These are phyloP conservation scores for Carex arenaria DNA, from an alignment of 202 grass and related monocot genomes.

Conservation along the genomic window DNA sequence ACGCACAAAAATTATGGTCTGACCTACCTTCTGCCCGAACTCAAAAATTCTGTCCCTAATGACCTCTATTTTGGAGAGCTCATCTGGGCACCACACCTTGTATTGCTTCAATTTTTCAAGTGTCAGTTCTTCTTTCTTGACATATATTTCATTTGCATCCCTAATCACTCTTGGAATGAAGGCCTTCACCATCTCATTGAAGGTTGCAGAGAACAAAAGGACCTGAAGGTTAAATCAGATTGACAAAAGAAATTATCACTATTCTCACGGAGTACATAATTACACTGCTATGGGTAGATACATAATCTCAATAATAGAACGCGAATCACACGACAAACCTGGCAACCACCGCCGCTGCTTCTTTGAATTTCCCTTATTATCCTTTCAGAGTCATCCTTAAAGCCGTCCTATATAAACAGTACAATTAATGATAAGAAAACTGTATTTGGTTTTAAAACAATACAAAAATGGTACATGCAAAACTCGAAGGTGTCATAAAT, in stretches of 20 bases:
- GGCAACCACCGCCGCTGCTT: slow-evolving; percentile 48
- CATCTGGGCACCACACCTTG: slow-evolving; percentile 72
- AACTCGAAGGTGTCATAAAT: neutral
- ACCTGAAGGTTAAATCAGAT: slow-evolving; percentile 35
- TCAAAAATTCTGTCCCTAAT: slow-evolving; percentile 87
- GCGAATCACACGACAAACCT: slow-evolving; percentile 39
- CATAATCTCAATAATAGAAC: neutral
- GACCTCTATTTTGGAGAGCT: slow-evolving; percentile 72
- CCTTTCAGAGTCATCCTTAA: slow-evolving; percentile 81
- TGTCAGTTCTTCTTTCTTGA: slow-evolving; percentile 84
- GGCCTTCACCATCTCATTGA: slow-evolving; percentile 79
- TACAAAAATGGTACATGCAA: neutral
- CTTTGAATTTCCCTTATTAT: slow-evolving; percentile 83
- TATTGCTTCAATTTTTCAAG: slow-evolving; percentile 93
- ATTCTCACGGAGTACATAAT: neutral
- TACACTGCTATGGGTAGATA: neutral
- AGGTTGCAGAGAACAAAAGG: slow-evolving; percentile 95
- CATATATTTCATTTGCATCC: slow-evolving; percentile 86
- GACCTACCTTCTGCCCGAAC: slow-evolving; percentile 82
- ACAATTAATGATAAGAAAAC: slow-evolving; percentile 1
- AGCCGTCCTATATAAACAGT: slow-evolving; percentile 60
- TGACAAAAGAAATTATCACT: neutral
- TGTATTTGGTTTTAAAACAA: neutral
- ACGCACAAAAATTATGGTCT: slow-evolving; percentile 90
- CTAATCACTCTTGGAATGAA: slow-evolving; percentile 71